phyloP scores from a whole-genome alignment of 2,329 filamentous ascomycete genomes.

The Sporothrix schenckii region DNA sequence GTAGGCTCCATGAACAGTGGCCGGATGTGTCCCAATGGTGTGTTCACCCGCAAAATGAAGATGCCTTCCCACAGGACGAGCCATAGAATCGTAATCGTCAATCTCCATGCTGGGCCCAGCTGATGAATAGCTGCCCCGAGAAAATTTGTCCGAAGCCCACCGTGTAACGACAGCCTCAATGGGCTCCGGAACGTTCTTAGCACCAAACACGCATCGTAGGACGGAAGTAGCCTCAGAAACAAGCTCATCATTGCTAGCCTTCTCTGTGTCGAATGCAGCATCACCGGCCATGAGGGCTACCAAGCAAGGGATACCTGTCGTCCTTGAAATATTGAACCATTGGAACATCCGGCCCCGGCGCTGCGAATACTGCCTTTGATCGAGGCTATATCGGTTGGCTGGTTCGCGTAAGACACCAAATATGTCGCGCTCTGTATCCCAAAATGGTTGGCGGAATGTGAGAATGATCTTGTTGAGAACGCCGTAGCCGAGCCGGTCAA shows the following conservation, averaged over 20 bases:
- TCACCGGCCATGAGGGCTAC: slow-evolving; percentile 96
- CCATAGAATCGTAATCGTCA: slow-evolving; percentile 93
- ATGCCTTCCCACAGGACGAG: slow-evolving; percentile 72
- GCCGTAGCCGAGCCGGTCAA: slow-evolving; percentile 85
- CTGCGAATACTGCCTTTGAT: slow-evolving; percentile 76
- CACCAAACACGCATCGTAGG: slow-evolving; percentile 73
- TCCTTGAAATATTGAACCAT: slow-evolving; percentile 95
- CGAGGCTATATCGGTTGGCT: slow-evolving; percentile 67
- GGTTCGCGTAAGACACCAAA: slow-evolving; percentile 87
- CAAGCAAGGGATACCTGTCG: slow-evolving; percentile 82
- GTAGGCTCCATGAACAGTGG: slow-evolving; percentile 96
- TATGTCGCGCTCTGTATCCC: slow-evolving; percentile 87
- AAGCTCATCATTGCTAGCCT: slow-evolving; percentile 72
- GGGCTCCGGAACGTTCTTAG: slow-evolving; percentile 68
- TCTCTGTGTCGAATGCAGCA: slow-evolving; percentile 85
- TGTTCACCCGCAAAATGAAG: slow-evolving; percentile 96
- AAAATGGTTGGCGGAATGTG: slow-evolving; percentile 86
- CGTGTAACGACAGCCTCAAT: slow-evolving; percentile 86
- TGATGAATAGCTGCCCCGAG: slow-evolving; percentile 94
- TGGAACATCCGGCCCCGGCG: slow-evolving; percentile 92
- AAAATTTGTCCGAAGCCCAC: slow-evolving; percentile 89
- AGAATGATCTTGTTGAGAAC: slow-evolving; percentile 94
- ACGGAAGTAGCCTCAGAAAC: slow-evolving; percentile 79
- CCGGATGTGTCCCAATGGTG: slow-evolving; percentile 92
- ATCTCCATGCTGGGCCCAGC: slow-evolving; percentile 79